Evolutionary conservation across 2,329 filamentous ascomycete genomes (phyloP).

Genomic region (Fusarium domesticum): DNA sequence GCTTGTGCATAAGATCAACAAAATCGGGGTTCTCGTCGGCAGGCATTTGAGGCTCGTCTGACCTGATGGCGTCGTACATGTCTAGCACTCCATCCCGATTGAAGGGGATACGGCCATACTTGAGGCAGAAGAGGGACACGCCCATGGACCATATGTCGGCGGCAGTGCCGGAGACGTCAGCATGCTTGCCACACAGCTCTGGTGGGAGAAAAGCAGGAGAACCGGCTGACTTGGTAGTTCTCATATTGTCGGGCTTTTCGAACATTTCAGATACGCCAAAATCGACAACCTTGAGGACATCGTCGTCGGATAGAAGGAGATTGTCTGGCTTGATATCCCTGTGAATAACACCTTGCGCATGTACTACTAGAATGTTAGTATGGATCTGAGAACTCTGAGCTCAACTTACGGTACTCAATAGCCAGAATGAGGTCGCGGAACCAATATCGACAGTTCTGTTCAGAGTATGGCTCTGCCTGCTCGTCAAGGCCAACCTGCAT

Average conservation of each 20-base stretch:
- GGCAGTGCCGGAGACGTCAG: slow-evolving; percentile 81
- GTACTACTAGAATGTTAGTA: slow-evolving; percentile 52
- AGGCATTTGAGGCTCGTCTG: slow-evolving; percentile 61
- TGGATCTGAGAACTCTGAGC: too few species aligned
- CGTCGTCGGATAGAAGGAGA: slow-evolving; percentile 80
- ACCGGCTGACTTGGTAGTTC: slow-evolving; percentile 86
- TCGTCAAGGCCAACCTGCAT: slow-evolving; percentile 95
- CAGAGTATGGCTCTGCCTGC: slow-evolving; percentile 73
- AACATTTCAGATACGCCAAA: slow-evolving; percentile 99
- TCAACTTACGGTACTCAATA: slow-evolving; percentile 76
- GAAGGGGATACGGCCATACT: slow-evolving; percentile 86
- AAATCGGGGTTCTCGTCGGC: slow-evolving; percentile 65
- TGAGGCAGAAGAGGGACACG: slow-evolving; percentile 86
- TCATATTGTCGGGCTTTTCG: slow-evolving; percentile 79
- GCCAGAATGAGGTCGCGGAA: slow-evolving; percentile 93
- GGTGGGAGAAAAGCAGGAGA: slow-evolving; percentile 94
- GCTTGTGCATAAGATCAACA: slow-evolving; percentile 65
- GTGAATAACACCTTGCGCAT: slow-evolving; percentile 91
- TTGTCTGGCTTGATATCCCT: slow-evolving; percentile 98
- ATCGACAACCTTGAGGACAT: slow-evolving; percentile 95
- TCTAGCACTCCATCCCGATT: slow-evolving; percentile 75
- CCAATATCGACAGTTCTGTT: slow-evolving; percentile 82
- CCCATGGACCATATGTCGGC: slow-evolving; percentile 99
- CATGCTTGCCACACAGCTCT: slow-evolving; percentile 85
- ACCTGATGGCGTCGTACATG: slow-evolving; percentile 83